These are phyloP conservation scores for Eucalyptus sp. DNA, from an alignment of 345 rosid species.

Conservation along the genomic window DNA sequence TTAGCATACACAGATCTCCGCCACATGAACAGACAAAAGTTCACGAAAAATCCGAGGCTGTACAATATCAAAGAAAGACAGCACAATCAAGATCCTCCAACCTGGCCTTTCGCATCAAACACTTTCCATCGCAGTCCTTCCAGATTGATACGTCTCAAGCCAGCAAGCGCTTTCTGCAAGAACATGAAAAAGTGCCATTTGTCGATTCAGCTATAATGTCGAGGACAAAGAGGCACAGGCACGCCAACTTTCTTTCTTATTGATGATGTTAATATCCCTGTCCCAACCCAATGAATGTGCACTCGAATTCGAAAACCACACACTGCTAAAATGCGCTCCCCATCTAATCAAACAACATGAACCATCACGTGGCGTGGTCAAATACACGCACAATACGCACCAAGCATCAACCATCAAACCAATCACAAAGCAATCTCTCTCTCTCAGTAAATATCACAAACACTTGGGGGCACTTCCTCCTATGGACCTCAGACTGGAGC, in stretches of 20 bases:
- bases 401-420: neutral
- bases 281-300: neutral
- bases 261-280: neutral
- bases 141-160: conserved; percentile 74
- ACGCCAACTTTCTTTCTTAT: neutral
- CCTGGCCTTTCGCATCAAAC: conserved; percentile 99
- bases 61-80: neutral
- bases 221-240: neutral
- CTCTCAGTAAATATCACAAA: conserved; percentile 6
- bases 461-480: neutral
- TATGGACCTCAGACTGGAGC: neutral
- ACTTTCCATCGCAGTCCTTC: conserved; percentile 97
- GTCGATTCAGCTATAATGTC: neutral
- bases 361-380: neutral
- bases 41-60: neutral
- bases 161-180: conserved; percentile 91
- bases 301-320: neutral
- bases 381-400: neutral
- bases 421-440: neutral
- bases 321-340: neutral
- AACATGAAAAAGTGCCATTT: neutral
- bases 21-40: neutral
- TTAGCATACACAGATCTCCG: neutral
- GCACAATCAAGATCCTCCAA: neutral
- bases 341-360: neutral